Percentiles rank a stretch among this genome's conserved stretches.
Evolutionary conservation across 164 flowering plant species (phyloP).

Genomic region (Litsea cubeba): DNA sequence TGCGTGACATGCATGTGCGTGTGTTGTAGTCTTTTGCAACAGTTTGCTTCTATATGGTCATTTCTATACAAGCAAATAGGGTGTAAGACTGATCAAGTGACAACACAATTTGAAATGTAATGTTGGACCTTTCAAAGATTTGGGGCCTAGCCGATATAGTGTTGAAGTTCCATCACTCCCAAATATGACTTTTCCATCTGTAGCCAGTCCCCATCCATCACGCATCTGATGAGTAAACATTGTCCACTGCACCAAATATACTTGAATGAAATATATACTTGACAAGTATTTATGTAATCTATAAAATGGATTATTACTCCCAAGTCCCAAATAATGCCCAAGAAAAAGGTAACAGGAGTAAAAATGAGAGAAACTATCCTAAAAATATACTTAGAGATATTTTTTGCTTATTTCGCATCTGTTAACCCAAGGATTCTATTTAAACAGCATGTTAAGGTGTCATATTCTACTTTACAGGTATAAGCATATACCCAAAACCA

Average conservation of each 20-base stretch:
- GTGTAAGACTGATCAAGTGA: background rate
- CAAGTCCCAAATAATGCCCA: background rate
- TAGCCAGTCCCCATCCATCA: constrained; percentile 99
- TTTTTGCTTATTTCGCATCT: background rate
- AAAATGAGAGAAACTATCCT: background rate
- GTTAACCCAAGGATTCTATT: background rate
- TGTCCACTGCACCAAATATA: constrained; percentile 41
- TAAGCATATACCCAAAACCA: background rate
- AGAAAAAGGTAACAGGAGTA: background rate
- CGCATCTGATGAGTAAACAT: constrained; percentile 70
- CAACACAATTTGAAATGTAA: constrained; percentile 7
- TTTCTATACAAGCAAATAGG: background rate
- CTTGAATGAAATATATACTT: background rate
- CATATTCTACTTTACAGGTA: background rate
- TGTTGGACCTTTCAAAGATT: constrained; percentile 56
- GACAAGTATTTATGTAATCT: background rate
- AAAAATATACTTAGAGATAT: background rate
- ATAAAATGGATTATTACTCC: background rate
- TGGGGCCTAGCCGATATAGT: constrained; percentile 67
- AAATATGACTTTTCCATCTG: constrained; percentile 85
- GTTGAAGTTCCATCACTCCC: constrained; percentile 98
- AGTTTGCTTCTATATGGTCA: background rate
- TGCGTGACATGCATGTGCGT: too few relatives aligned
- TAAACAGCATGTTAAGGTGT: background rate
- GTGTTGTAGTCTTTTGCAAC: too few relatives aligned